These are phyloP conservation scores for Yarrowia keelungensis DNA, from an alignment of 805 yeast species.

Conservation along the genomic window DNA sequence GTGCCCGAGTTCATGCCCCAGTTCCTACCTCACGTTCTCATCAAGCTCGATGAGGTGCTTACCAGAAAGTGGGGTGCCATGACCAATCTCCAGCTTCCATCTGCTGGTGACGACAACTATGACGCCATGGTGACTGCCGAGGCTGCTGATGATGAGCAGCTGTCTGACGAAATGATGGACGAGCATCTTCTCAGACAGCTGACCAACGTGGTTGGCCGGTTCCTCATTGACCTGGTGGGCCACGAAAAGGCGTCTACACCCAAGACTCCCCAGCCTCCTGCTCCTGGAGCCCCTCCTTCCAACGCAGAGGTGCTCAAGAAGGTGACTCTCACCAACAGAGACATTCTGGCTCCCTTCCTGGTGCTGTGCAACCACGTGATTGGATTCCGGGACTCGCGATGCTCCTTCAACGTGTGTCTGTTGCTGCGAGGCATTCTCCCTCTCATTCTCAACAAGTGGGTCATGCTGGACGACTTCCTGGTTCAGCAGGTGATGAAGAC, in stretches of 20 bases:
- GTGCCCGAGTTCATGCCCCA: slow-evolving; percentile 74
- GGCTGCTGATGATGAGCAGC: slow-evolving; percentile 68
- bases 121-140: slow-evolving; percentile 36
- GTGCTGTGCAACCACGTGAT: slow-evolving; percentile 77
- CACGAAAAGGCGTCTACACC: slow-evolving; percentile 52
- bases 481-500: slow-evolving; percentile 73
- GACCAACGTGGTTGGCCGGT: slow-evolving; percentile 87
- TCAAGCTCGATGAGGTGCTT: slow-evolving; percentile 74
- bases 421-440: slow-evolving; percentile 76
- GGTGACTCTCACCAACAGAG: slow-evolving; percentile 67
- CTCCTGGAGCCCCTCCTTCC: slow-evolving; percentile 49
- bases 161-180: slow-evolving; percentile 98
- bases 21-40: slow-evolving; percentile 77
- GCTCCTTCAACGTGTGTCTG: slow-evolving; percentile 88
- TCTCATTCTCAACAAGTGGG: slow-evolving; percentile 70
- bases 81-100: slow-evolving; percentile 55
- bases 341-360: slow-evolving; percentile 77
- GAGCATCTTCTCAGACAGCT: slow-evolving; percentile 92
- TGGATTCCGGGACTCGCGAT: slow-evolving; percentile 85
- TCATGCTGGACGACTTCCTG: slow-evolving; percentile 74
- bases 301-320: slow-evolving; percentile 58
- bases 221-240: slow-evolving; percentile 85
- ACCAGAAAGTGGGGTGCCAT: slow-evolving; percentile 78
- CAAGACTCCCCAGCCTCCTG: slow-evolving; percentile 46
- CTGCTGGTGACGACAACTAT: slow-evolving; percentile 57